Evolutionary conservation across 768 basidiomycete species (phyloP), one percentile per base, ranked within the genome.

Genomic region (Mycena vitilis): DNA sequence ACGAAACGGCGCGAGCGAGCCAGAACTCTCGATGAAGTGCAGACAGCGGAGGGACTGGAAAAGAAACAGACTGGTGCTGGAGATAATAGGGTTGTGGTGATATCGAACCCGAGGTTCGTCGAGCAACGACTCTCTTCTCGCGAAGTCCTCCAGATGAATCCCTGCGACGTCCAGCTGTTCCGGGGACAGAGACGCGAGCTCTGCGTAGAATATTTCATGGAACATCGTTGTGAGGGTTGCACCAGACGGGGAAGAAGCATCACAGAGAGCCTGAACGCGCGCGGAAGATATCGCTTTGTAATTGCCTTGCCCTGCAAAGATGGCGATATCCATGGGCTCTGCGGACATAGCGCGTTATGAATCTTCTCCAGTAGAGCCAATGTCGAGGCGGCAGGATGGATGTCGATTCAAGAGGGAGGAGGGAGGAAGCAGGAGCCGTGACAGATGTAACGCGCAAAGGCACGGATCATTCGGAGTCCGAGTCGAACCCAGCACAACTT

Each of bases 261-360:
- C 85, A 30, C 71, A 75, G n/a, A 84, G 61, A 9, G 84, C 83
- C 72, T 82, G 82, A 18, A 79, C 78, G 40, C 76, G 74, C 20
- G 69, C 60, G 34, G 80, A 68, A 53, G 79, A 79, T 25, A 79
- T 69, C 16, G 76, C 75, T 30, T 2, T 30, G 13, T 8, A 15
- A 16, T 83, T 81, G 5, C 87, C 89, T 72, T 90, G 89, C 7
- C 89, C 88, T 49, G 86, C 81, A 71, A 90, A 90, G 20, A 88
- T 76, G 4, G 86, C 89, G 55, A 90, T 72, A 63, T 80, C 60
- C 51, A 81, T 70, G 11, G 51, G 11, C 30, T 5, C 30, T 30
- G 30, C 30, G 5, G 30, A 30, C 30, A 30, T 30, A 5, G 30
- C 30, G 5, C 30, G 30, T 2, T 30, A 30, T 30, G 30, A 30